Evolutionary conservation across 129 eudicot species (phyloP).

Genomic region (Scalesia atractyloides): DNA sequence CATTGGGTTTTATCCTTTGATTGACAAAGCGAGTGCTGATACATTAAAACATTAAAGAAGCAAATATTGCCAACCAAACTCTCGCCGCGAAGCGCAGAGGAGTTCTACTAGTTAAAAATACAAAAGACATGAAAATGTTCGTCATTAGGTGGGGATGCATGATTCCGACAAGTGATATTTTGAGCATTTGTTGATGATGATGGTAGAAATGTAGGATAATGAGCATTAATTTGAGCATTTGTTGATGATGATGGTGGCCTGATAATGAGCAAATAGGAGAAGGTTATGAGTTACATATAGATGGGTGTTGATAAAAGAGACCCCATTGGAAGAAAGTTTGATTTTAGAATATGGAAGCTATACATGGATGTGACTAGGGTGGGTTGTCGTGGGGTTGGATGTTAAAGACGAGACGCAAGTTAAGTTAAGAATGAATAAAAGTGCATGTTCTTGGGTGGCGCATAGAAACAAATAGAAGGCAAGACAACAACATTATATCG

Average conservation of each 20-base stretch:
- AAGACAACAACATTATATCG: slow-evolving; percentile 32
- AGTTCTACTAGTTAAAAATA: background rate
- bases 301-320: slow-evolving; percentile 3
- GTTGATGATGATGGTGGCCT: background rate
- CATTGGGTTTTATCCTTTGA: no score
- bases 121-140: background rate
- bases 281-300: slow-evolving; percentile 4
- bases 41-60: no score
- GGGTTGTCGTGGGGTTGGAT: slow-evolving; percentile 23
- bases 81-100: no score
- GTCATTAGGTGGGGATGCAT: background rate
- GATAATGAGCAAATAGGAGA: background rate
- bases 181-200: background rate
- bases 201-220: background rate
- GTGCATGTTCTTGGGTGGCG: slow-evolving; percentile 37
- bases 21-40: no score
- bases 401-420: slow-evolving; percentile 26
- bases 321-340: slow-evolving; percentile 23
- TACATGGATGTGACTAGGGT: slow-evolving; percentile 19
- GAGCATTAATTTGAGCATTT: background rate
- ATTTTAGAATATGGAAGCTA: background rate
- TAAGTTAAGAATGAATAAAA: slow-evolving; percentile 25
- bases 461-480: slow-evolving; percentile 22
- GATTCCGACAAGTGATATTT: background rate
- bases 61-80: no score